These are phyloP conservation scores for Colletotrichum sp. DNA, from an alignment of 2,329 filamentous ascomycete genomes.

Conservation along the genomic window DNA sequence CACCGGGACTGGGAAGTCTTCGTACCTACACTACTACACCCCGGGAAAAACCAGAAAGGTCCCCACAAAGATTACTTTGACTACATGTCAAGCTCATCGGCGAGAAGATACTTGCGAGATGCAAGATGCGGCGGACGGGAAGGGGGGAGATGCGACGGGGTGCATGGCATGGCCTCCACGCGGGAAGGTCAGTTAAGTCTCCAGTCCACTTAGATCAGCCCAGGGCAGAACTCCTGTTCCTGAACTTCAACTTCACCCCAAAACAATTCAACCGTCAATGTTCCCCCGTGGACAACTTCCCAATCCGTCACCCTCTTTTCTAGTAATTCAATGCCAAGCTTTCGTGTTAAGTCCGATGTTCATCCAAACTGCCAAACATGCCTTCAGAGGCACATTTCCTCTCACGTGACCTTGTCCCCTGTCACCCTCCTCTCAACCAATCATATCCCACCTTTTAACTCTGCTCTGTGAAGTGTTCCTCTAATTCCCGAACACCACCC, in stretches of 20 bases:
- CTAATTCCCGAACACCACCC: background rate
- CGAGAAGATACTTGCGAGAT: background rate
- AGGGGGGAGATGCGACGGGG: background rate
- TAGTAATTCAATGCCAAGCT: background rate
- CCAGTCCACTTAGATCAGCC: background rate
- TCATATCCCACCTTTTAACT: background rate
- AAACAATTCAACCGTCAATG: background rate
- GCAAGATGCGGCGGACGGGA: background rate
- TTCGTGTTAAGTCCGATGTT: background rate
- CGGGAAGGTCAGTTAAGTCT: background rate
- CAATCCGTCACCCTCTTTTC: background rate
- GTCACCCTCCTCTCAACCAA: background rate
- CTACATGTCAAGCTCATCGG: background rate
- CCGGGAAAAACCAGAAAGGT: background rate
- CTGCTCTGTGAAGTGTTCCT: background rate
- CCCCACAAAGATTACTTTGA: background rate
- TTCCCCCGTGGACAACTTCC: background rate
- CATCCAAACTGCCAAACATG: background rate
- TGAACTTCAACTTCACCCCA: background rate
- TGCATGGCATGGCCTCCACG: background rate
- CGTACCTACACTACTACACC: background rate
- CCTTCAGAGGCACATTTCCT: no score
- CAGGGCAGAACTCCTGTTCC: background rate
- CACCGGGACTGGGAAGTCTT: background rate
- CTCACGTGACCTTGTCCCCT: background rate